Evolutionary conservation across 805 yeast genomes (phyloP), one percentile per base, ranked within the genome.

Genomic region (Candida nanaspora): DNA sequence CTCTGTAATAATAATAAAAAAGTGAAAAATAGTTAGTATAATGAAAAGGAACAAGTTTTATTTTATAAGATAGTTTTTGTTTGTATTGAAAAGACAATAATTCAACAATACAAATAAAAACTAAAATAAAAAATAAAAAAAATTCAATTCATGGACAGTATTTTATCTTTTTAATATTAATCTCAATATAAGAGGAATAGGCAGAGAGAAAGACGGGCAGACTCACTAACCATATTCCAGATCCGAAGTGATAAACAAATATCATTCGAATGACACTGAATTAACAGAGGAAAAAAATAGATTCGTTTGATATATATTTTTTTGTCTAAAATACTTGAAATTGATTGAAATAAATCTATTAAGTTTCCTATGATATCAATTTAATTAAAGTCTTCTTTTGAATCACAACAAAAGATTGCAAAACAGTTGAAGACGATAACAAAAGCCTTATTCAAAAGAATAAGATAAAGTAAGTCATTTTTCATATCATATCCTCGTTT

Each of bases 311-410:
- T 11, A 10, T 16, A 21, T 10, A 14, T 7, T 29, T 31, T 21
- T 16, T n/a, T 16, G 16, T 25, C 20, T 16, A 40, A 20, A 33
- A 26, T 25, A 20, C 33, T 37, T 26, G 21, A 26, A 26, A 14
- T 39, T 40, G 29, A 41, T 37, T 33, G 39, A 45, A 41, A 33
- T 28, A 46, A 49, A 31, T 31, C 34, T 31, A 31, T 31, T 15
- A 31, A n/a, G 8, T 57, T 58, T 57, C 63, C 63, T 56, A 50
- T 63, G 68, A 63, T 48, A 62, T 60, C 18, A 14, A 36, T 55
- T 62, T 60, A 35, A 46, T 47, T 46, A 49, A 40, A 55, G 59
- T 47, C 47, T 44, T 26, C 14, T 27, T 29, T 29, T n/a, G 3
- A n/a, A n/a, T n/a, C n/a, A n/a, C n/a, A n/a, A n/a, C n/a, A n/a